Evolutionary conservation across 2,329 filamentous ascomycete genomes (phyloP), one percentile per base, ranked within the genome.

Genomic region (Epichloe bromicola): DNA sequence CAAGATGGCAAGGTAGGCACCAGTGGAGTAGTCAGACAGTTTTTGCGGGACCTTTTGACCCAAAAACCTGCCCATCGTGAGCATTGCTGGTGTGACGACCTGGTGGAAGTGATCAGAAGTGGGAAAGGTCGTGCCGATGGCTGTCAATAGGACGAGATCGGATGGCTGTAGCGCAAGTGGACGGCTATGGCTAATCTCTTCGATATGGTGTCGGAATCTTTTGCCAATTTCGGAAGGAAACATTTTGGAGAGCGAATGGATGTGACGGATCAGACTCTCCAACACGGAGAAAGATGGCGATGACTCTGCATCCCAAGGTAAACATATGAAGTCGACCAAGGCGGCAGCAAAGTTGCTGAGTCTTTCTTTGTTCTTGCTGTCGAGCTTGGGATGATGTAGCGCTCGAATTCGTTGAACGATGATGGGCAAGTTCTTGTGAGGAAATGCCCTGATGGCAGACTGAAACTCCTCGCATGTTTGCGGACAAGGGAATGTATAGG

Each of bases 91-190:
- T 2, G 93, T 98, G 40, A 88, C 85, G 37, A 97, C 88, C 59
- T 93, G 85, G 61, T 98, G 93, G 67, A 97, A 98, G 68, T 97
- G 90, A 67, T 98, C 93, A 0, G 90, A 96, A 0, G 93, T 95
- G 4, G 93, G 90, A 61, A 95, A 98, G 49, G 94, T 86, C 2
- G 82, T 82, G 40, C 84, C 82, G 53, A 96, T 80, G 0, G 88
- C 89, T 0, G 88, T 90, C 37, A 98, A 71, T n/a, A 95, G 70
- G 20, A 89, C 70, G 19, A 98, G 69, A 60, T 98, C 90, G 17
- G 88, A 87, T 58, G 64, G 76, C 61, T 65, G 77, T 59, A 74
- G 80, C 7, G 70, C 65, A 37, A 82, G 65, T 4, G 76, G 71
- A 37, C 79, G 70, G 34, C 65, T 60, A 34, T 68, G 58, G 47